Percentiles rank a stretch among this genome's conserved stretches.
Conservation (phyloP, 2,329 filamentous ascomycete genomes). For the Sarocladium brachiariae region DNA sequence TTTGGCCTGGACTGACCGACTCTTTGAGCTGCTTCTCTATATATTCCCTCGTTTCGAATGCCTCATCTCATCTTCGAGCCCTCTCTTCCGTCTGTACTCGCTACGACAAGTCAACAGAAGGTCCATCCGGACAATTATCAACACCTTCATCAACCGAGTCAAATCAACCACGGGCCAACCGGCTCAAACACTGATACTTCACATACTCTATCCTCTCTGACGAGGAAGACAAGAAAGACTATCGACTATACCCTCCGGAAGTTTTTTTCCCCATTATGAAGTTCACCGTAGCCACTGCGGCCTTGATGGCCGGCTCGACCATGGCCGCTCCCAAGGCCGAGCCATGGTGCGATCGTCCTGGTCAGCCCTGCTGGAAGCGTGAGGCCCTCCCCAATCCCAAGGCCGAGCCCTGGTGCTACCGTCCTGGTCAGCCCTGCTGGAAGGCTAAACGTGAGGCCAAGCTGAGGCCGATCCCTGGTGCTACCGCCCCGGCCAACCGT, state of each 20-base stretch:
- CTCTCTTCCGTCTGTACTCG: constrained; percentile 1
- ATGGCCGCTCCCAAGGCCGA: constrained; percentile 11
- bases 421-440: constrained; percentile 19
- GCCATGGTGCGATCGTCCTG: constrained; percentile 17
- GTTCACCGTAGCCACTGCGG: constrained; percentile 11
- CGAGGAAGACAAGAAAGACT: not conserved
- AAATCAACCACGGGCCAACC: too few relatives aligned
- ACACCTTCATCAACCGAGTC: constrained; percentile 6
- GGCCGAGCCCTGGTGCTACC: constrained; percentile 15
- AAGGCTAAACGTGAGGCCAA: constrained; percentile 20
- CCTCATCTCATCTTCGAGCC: not conserved
- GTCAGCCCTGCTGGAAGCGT: constrained; percentile 27
- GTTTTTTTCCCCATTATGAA: constrained; percentile 8
- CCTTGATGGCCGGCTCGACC: constrained; percentile 10
- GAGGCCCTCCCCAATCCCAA: constrained; percentile 19
- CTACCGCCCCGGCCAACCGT: constrained; percentile 16
- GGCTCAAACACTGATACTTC: too few relatives aligned
- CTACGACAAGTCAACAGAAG: constrained; percentile 5
- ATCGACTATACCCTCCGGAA: not conserved
- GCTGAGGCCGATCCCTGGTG: constrained; percentile 14
- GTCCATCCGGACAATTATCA: constrained; percentile 9
- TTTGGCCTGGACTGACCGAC: too few relatives aligned
- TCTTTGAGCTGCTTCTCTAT: not conserved
- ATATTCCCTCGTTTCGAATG: not conserved
- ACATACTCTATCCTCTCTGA: not conserved